Base-by-base conservation (phyloP, 2,329 filamentous ascomycete species). In the Pyrenochaeta sp. region DNA sequence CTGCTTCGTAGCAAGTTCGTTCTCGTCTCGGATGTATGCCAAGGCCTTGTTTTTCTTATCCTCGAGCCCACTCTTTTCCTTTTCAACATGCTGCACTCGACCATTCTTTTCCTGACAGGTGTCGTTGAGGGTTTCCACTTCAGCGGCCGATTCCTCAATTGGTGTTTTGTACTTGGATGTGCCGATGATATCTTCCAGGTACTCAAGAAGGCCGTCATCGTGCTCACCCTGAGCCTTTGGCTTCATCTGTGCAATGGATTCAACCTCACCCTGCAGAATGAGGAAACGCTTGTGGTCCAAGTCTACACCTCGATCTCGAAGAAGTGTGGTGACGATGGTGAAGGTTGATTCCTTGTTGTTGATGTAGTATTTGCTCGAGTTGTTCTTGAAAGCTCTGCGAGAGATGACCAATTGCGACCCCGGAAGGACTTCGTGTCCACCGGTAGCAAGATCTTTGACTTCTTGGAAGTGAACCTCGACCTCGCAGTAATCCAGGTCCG, bases 201-300 rank as follows among this genome's bases (percentile, higher is more conserved):
- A 99, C 71, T 99, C 94, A 13, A 99, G 80, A 3, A 99, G 81
- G 9, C 94, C 94, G 63, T 99, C 94, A 49, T 99, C 94, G 65
- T 97, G 93, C 69, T 99, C 94, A 60, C 90, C 93, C 28, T 82
- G 86, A 3, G 95, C 94, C 72, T 99, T 99, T 13, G 95, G 81
- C 73, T 99, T 99, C 94, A 99, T 99, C 73, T 97, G 94, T 6
- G 94, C 93, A 67, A 99, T 99, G 0, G 93, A 96, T 71, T 99
- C 94, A 46, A 99, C 94, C 70, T 99, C 94, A 65, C 94, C 94
- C 72, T 99, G 94, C 8, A 99, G 77, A 65, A 99, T 99, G 40
- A 99, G 76, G 74, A 99, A 99, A 48, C 94, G 89, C 75, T 99
- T 99, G 76, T 99, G 94, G 64, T 99, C 94, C 15, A 99, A 80